Base-by-base conservation (phyloP, 148 eudicot species). In the Fagopyrum esculentum region DNA sequence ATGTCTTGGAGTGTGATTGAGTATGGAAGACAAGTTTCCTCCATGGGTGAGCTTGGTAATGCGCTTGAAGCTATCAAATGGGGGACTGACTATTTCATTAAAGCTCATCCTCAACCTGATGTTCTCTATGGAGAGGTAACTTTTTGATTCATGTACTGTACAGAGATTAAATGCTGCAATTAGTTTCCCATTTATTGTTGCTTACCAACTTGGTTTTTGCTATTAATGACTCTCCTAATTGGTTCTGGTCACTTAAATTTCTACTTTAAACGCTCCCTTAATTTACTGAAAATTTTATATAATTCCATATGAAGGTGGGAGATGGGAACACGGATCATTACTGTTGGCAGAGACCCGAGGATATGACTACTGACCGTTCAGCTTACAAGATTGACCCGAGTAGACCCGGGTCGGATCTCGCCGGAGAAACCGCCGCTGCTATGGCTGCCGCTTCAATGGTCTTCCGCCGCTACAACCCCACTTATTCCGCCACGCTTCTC, bases 341-440 rank as follows among this genome's bases (percentile, higher is more conserved):
- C 84, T 95, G 99, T 66, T 95, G 99, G 99, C 99, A 95, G 74
- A 90, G 99, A 74, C 97, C 99, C 2, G 99, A 95, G 82, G 98
- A 95, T 69, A 95, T 95, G 98, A 92, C 93, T 6, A 95, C 98
- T 0, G 87, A 91, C 26, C 82, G 97, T 5, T 81, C 85, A 6
- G 98, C 98, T n/a, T 95, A 95, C 82, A 84, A 74, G 73, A 86
- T 90, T 9, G 98, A 93, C 83, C 93, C 91, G 4, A 89, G 87
- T 63, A 79, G 85, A 47, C 98, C 98, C 43, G 98, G 98, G 45
- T 93, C 98, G 6, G 98, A 93, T 79, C 98, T 93, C 46, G 98
- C 98, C 68, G 98, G 96, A 6, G 98, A 93, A 77, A 90, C 98
- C 44, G 98, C 98, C 9, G 93, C 96, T 43, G 96, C 98, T 0